phyloP scores from a whole-genome alignment of 495 filamentous ascomycete genomes.

The Aspergillus egyptiacus region DNA sequence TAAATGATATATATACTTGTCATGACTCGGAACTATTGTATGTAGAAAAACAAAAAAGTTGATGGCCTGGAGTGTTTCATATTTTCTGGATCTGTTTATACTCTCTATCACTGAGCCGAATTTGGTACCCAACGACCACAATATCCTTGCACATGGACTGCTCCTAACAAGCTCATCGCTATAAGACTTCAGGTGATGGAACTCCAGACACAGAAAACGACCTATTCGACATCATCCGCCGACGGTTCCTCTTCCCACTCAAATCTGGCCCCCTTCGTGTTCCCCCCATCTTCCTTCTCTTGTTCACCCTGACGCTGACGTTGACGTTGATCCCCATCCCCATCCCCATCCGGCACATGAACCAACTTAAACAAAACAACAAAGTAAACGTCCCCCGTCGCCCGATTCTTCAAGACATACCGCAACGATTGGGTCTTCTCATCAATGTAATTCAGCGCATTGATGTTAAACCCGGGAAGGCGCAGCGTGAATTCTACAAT shows the following conservation, averaged over 20 bases:
- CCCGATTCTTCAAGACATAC: constrained; percentile 77
- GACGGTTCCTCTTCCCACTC: constrained; percentile 24
- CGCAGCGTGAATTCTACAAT: constrained; percentile 62
- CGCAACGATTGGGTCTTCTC: constrained; percentile 71
- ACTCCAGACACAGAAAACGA: too few relatives aligned
- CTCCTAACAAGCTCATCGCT: too few relatives aligned
- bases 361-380: constrained; percentile 75
- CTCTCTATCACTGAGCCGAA: too few relatives aligned
- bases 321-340: too few relatives aligned
- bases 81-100: too few relatives aligned
- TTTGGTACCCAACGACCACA: too few relatives aligned
- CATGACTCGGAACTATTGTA: background rate
- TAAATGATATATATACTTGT: constrained; percentile 37
- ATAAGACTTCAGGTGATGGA: too few relatives aligned
- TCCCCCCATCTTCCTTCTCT: constrained; percentile 2
- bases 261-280: constrained; percentile 19
- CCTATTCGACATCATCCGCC: constrained; percentile 20
- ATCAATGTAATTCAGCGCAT: constrained; percentile 76
- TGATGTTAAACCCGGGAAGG: constrained; percentile 71
- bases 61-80: too few relatives aligned
- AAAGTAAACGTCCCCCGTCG: constrained; percentile 64
- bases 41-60: constrained; percentile 10
- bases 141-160: too few relatives aligned
- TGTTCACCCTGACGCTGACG: too few relatives aligned
- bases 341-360: constrained; percentile 10